Percentiles rank a stretch among this genome's conserved stretches.
Evolutionary conservation across 139 green algal species (phyloP).

Genomic region (Closterium sp.): DNA sequence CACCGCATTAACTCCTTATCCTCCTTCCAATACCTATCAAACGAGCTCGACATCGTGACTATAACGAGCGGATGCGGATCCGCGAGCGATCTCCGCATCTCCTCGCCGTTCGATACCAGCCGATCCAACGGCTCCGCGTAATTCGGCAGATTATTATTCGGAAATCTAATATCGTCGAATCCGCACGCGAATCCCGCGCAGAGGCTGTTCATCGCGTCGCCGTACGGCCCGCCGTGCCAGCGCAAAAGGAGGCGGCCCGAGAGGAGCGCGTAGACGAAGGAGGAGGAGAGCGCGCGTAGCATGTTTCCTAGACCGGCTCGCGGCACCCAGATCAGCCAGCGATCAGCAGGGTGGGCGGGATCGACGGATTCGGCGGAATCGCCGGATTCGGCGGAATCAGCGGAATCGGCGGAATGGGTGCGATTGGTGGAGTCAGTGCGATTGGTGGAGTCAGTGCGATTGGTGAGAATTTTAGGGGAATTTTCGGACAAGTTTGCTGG

Average conservation of each 20-base stretch:
- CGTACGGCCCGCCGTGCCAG: neutral
- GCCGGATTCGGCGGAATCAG: neutral
- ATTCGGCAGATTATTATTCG: neutral
- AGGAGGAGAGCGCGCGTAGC: neutral
- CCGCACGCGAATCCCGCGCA: neutral
- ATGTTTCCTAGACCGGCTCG: neutral
- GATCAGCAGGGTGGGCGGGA: neutral
- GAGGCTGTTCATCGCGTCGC: neutral
- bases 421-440: neutral
- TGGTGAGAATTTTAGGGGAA: neutral
- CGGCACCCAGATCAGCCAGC: neutral
- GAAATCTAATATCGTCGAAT: neutral
- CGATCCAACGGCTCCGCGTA: neutral
- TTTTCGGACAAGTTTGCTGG: too few relatives aligned
- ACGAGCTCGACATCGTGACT: neutral
- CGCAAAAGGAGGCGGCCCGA: neutral
- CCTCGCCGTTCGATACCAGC: neutral
- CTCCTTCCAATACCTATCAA: neutral
- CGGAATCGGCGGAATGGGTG: neutral
- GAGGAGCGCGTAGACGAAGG: neutral
- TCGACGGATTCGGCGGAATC: neutral
- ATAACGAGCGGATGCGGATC: neutral
- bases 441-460: neutral
- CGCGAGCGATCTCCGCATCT: neutral
- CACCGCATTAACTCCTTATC: neutral